phyloP scores from a whole-genome alignment of 2,329 filamentous ascomycete genomes.

The Xylaria sp. region DNA sequence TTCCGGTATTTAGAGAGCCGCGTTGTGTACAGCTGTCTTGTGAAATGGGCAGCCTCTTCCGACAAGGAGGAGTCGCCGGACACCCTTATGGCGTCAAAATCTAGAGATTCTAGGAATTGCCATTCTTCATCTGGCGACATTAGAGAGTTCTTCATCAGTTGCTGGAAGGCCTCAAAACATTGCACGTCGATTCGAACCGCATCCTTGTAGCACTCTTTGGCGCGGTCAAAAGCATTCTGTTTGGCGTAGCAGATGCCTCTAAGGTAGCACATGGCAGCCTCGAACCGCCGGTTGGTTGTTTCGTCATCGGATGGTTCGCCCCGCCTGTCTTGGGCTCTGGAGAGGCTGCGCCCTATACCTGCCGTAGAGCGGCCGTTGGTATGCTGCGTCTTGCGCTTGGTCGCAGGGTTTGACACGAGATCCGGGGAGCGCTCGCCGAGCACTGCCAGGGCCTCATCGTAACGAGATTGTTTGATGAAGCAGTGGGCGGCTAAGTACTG shows the following conservation, averaged over 20 bases:
- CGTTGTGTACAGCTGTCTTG: slow-evolving; percentile 94
- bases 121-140: slow-evolving; percentile 90
- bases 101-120: slow-evolving; percentile 83
- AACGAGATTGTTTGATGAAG: slow-evolving; percentile 88
- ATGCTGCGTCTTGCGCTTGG: slow-evolving; percentile 74
- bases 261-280: slow-evolving; percentile 97
- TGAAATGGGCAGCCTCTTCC: slow-evolving; percentile 91
- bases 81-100: slow-evolving; percentile 83
- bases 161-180: slow-evolving; percentile 97
- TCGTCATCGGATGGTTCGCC: slow-evolving; percentile 64
- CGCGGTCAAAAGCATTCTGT: slow-evolving; percentile 94
- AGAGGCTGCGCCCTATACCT: slow-evolving; percentile 29
- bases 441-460: slow-evolving; percentile 83
- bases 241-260: slow-evolving; percentile 94
- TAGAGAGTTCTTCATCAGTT: slow-evolving; percentile 94
- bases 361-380: slow-evolving; percentile 42
- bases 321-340: slow-evolving; percentile 34
- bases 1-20: slow-evolving; percentile 94
- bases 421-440: slow-evolving; percentile 93
- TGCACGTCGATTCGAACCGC: slow-evolving; percentile 96
- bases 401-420: slow-evolving; percentile 70
- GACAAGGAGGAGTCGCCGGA: slow-evolving; percentile 68
- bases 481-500: slow-evolving; percentile 94
- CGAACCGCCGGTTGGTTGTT: slow-evolving; percentile 77
- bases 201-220: slow-evolving; percentile 98